A percentile compares a stretch with the other conserved stretches of the same genome.
phyloP scores from a whole-genome alignment of 179 eudicot species.

The Beta corolliflora region DNA sequence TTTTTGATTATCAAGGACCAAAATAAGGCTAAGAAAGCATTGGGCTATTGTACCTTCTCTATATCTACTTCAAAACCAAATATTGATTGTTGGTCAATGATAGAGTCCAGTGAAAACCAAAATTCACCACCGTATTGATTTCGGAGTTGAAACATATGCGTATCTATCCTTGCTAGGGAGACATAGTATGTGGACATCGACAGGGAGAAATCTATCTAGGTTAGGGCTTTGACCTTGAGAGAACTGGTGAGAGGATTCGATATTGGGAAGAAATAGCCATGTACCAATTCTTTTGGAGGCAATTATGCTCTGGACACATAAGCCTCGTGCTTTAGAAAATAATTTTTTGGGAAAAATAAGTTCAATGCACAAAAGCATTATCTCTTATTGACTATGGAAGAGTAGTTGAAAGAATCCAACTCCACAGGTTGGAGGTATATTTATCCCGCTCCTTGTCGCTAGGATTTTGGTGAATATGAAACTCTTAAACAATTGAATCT shows the following conservation, averaged over 20 bases:
- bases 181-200: neutral
- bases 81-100: neutral
- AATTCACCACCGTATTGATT: neutral
- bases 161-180: neutral
- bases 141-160: neutral
- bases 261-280: neutral
- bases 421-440: neutral
- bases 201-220: neutral
- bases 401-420: neutral
- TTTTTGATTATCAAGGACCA: neutral
- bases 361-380: neutral
- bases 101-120: neutral
- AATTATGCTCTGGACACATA: neutral
- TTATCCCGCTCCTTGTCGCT: neutral
- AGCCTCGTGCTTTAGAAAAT: neutral
- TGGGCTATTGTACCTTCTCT: neutral
- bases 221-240: neutral
- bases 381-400: neutral
- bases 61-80: slow-evolving; percentile 1
- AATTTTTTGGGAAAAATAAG: too few species aligned
- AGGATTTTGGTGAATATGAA: neutral
- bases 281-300: neutral
- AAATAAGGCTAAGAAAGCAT: neutral
- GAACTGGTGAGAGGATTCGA: neutral
- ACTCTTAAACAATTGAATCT: neutral